phyloP scores from a whole-genome alignment of 345 rosid genomes.

The Citrus australasica region DNA sequence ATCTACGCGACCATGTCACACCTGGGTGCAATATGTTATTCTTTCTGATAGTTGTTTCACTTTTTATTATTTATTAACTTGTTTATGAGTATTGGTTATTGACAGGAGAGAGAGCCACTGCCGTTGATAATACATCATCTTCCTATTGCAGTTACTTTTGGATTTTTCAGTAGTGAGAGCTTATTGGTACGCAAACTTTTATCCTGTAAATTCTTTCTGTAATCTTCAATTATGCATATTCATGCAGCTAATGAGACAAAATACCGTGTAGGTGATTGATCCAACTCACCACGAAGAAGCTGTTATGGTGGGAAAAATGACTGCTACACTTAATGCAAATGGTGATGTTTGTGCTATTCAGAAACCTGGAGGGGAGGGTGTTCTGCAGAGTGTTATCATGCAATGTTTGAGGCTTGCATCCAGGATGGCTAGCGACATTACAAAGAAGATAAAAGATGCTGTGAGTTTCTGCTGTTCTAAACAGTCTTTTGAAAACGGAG shows the following conservation, averaged over 20 bases:
- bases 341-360: conserved; percentile 92
- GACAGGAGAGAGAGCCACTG: conserved; percentile 79
- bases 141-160: conserved; percentile 91
- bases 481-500: not conserved
- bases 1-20: not conserved
- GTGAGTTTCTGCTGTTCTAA: conserved; percentile 37
- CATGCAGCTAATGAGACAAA: conserved; percentile 7
- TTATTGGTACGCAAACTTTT: conserved; percentile 50
- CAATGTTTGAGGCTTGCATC: conserved; percentile 63
- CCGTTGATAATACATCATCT: conserved; percentile 93
- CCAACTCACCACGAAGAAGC: conserved; percentile 81
- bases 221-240: not conserved
- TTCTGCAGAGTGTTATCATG: conserved; percentile 55
- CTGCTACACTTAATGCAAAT: conserved; percentile 79
- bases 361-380: conserved; percentile 68
- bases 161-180: conserved; percentile 61
- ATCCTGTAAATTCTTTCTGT: not conserved
- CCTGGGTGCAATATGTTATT: not conserved
- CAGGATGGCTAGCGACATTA: conserved; percentile 53
- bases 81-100: conserved; percentile 14
- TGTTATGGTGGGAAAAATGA: conserved; percentile 86
- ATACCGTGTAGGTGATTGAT: conserved; percentile 47
- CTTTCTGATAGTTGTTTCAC: not conserved
- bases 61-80: not conserved
- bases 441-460: conserved; percentile 60